A percentile compares a stretch with the other conserved stretches of the same genome.
These are phyloP conservation scores for Penicillium sp. DNA, from an alignment of 2,329 filamentous ascomycete genomes.

Conservation along the genomic window DNA sequence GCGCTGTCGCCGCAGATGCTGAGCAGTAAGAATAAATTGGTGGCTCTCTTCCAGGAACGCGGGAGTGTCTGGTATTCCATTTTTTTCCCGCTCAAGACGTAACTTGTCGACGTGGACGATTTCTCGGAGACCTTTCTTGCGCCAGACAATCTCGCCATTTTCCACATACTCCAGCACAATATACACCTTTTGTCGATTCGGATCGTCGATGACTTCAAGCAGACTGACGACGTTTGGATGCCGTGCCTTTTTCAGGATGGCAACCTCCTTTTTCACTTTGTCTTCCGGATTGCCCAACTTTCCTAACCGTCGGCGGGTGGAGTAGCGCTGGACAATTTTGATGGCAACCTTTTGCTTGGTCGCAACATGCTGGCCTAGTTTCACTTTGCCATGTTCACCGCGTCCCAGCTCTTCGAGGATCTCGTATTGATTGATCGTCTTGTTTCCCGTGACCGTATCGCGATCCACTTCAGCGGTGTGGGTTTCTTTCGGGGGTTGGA, in stretches of 20 bases:
- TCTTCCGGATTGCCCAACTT: conserved; percentile 65
- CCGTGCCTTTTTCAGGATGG: conserved; percentile 95
- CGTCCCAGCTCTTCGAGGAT: conserved; percentile 94
- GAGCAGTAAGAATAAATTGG: conserved; percentile 41
- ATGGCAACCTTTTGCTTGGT: conserved; percentile 83
- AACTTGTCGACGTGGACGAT: conserved; percentile 80
- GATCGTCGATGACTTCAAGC: conserved; percentile 96
- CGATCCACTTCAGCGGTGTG: conserved; percentile 89
- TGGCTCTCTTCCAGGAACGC: conserved; percentile 46
- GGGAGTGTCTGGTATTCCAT: conserved; percentile 71
- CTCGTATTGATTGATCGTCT: conserved; percentile 97
- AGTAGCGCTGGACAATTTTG: conserved; percentile 96
- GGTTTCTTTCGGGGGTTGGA: conserved; percentile 75
- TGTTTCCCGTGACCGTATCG: conserved; percentile 83
- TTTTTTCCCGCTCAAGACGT: conserved; percentile 70
- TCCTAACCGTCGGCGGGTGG: conserved; percentile 88
- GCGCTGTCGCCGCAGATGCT: conserved; percentile 45
- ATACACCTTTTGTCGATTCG: conserved; percentile 94
- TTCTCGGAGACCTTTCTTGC: conserved; percentile 79
- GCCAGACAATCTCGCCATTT: conserved; percentile 90
- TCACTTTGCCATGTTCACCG: conserved; percentile 96
- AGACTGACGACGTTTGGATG: conserved; percentile 96
- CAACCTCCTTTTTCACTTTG: conserved; percentile 90
- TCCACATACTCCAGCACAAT: conserved; percentile 96
- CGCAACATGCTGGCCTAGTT: conserved; percentile 78